A percentile compares a stretch with the other conserved stretches of the same genome.
Conservation (phyloP, 495 filamentous ascomycete species). For the Oidiodendron maius region DNA sequence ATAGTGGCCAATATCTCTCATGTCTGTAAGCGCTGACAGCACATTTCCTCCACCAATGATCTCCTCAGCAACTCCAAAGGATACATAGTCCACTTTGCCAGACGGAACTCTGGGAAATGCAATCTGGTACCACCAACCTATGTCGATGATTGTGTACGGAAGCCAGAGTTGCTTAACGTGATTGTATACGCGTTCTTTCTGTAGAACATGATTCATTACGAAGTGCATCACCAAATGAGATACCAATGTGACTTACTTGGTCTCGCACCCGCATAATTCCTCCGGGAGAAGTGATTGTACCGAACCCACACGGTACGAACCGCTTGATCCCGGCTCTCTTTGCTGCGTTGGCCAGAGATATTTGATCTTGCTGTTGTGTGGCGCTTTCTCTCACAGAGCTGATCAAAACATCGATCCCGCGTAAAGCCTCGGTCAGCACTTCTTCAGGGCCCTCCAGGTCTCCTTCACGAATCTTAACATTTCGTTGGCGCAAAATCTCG, state of each 20-base stretch:
- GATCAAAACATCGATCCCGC: too few species aligned
- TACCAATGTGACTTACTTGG: conserved; percentile 28
- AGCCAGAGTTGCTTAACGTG: conserved; percentile 45
- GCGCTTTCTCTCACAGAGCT: too few species aligned
- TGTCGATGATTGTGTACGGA: conserved; percentile 56
- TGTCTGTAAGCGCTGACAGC: conserved; percentile 45
- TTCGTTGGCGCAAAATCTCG: too few species aligned
- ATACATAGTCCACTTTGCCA: conserved; percentile 41
- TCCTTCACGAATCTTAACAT: too few species aligned
- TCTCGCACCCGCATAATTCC: conserved; percentile 1
- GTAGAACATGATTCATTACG: conserved; percentile 11
- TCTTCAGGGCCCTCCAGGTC: too few species aligned
- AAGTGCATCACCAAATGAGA: too few species aligned
- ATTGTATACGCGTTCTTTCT: conserved; percentile 54
- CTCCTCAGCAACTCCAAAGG: conserved; percentile 36
- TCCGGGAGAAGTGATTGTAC: too few species aligned
- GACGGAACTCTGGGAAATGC: conserved; percentile 45
- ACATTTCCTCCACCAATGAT: conserved; percentile 46
- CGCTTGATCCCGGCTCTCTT: too few species aligned
- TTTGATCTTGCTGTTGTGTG: too few species aligned
- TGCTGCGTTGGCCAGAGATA: too few species aligned
- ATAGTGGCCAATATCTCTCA: conserved; percentile 50
- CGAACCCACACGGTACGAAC: too few species aligned
- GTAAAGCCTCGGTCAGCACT: too few species aligned
- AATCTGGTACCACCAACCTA: conserved; percentile 57